Evolutionary conservation across 176 grass and related monocot species (phyloP), one percentile per base, ranked within the genome.

Genomic region (Pharus latifolius): DNA sequence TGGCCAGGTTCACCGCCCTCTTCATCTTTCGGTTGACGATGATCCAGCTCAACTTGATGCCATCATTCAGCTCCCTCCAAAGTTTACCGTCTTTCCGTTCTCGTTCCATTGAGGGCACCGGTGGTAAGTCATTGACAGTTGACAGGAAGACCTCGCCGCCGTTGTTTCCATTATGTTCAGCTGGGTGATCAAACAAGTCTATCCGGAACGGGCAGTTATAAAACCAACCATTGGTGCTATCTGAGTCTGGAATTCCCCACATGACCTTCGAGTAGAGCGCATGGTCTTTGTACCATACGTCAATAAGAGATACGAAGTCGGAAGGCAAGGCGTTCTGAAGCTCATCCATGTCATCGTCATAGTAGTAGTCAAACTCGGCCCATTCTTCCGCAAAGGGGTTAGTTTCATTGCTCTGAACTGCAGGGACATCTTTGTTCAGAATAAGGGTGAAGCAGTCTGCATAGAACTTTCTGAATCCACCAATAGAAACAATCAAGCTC

Each of bases 391-490:
- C 56, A 22, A 83, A 83, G 65, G 57, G 65, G 59, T 76, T 70
- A 47, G 28, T 70, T 55, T 76, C 73, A 23, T 55, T 63, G 18
- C 34, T 45, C 47, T 83, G 64, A 69, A 70, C 55, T 7, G 30
- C 37, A 38, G 72, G 65, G 43, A 76, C 48, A 47, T 83, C 80
- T 42, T 76, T 83, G 64, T 76, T 83, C 63, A 83, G 17, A 76
- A 83, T 83, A 55, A 83, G 80, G 5, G 80, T 76, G 80, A 63
- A 76, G 31, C 80, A 83, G 61, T 76, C 80, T 9, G 80, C 80
- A 28, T 83, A 83, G 56, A 83, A 83, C 56, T 83, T 83, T 48
- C 80, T 83, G 65, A 76, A 83, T 22, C 80, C 80, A 76, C 80
- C 80, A 48, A 70, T 30, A n/a, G 80, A 76, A 47, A 47, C 33